phyloP scores from a whole-genome alignment of 2,329 filamentous ascomycete genomes.

The Triangularia setosa region DNA sequence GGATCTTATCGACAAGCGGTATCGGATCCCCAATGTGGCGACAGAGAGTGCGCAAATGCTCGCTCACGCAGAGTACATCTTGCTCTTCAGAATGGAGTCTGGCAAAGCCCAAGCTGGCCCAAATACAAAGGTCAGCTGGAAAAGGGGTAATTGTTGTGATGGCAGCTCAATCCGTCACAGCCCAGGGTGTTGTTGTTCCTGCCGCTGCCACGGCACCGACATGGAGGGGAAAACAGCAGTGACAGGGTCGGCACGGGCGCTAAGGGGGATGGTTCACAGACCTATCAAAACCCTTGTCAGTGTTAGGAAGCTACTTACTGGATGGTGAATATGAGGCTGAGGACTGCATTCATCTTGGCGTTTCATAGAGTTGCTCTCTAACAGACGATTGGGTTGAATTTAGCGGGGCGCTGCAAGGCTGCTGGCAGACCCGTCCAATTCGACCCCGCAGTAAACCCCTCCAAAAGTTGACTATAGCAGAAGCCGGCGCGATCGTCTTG shows the following conservation, averaged over 20 bases:
- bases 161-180: slow-evolving; percentile 7
- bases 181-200: slow-evolving; percentile 7
- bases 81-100: background rate
- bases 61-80: background rate
- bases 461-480: slow-evolving; percentile 7
- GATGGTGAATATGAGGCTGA: background rate
- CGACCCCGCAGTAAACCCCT: slow-evolving; percentile 21
- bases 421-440: background rate
- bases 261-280: slow-evolving; percentile 10
- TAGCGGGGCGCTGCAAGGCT: background rate
- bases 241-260: slow-evolving; percentile 16
- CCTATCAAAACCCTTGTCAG: background rate
- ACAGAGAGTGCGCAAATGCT: background rate
- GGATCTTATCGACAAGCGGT: background rate
- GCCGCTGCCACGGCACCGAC: slow-evolving; percentile 17
- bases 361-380: background rate
- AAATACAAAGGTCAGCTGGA: background rate
- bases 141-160: slow-evolving; percentile 7
- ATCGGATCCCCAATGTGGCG: background rate
- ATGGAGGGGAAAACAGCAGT: background rate
- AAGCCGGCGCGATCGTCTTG: slow-evolving; percentile 1
- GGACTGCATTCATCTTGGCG: background rate
- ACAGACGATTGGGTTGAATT: background rate
- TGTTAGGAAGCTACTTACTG: background rate
- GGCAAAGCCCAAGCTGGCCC: background rate